These are phyloP conservation scores for Pseudonectria buxi DNA, from an alignment of 2,329 filamentous ascomycete species.

Conservation along the genomic window DNA sequence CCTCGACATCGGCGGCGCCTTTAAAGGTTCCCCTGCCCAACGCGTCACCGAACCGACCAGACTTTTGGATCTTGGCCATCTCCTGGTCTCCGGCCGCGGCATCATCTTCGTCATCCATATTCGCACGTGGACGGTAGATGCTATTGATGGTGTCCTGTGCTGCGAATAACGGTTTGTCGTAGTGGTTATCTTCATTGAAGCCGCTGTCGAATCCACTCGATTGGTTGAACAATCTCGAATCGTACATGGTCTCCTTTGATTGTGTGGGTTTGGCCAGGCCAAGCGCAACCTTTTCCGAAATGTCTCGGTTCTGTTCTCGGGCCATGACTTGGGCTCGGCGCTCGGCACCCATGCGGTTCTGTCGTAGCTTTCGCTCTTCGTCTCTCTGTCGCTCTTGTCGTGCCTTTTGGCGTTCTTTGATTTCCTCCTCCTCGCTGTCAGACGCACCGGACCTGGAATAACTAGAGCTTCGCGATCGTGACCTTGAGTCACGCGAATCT, in stretches of 20 bases:
- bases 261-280: constrained; percentile 93
- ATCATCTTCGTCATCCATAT: constrained; percentile 69
- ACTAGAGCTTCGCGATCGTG: constrained; percentile 43
- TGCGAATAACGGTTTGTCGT: constrained; percentile 95
- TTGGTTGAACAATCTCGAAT: constrained; percentile 92
- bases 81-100: constrained; percentile 74
- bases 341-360: constrained; percentile 93
- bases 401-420: constrained; percentile 68
- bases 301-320: constrained; percentile 91
- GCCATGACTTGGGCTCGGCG: constrained; percentile 87
- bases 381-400: constrained; percentile 74
- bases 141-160: constrained; percentile 91
- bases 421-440: constrained; percentile 59
- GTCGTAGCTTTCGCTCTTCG: constrained; percentile 81
- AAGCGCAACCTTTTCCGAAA: constrained; percentile 92
- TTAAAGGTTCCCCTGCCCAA: constrained; percentile 88
- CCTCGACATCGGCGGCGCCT: constrained; percentile 75
- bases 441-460: constrained; percentile 42
- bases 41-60: constrained; percentile 75
- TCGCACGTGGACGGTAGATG: constrained; percentile 79
- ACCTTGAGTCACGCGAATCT: constrained; percentile 34
- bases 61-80: constrained; percentile 82
- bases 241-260: constrained; percentile 91
- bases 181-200: constrained; percentile 95
- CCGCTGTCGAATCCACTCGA: constrained; percentile 83